A percentile compares a stretch with the other conserved stretches of the same genome.
Conservation (phyloP, 169 alveolate species). For the Plasmodium fragile region DNA sequence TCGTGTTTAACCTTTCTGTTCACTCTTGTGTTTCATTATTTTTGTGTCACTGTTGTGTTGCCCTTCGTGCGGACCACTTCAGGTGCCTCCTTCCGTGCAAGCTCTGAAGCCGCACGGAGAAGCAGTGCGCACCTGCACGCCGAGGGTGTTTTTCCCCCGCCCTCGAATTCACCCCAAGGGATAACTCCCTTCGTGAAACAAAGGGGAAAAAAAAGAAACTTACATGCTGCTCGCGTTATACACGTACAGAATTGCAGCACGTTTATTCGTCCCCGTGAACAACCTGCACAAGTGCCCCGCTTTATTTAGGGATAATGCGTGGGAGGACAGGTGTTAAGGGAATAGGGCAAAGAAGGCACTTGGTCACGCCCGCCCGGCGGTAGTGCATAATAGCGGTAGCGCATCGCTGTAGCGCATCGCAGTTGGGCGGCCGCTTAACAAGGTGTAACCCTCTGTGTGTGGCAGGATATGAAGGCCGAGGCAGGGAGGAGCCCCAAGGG, state of each 20-base stretch:
- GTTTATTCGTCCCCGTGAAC: not conserved
- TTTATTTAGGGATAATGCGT: not conserved
- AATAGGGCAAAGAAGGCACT: not conserved
- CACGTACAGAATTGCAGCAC: not conserved
- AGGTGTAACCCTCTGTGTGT: no score
- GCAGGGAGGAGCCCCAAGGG: not conserved
- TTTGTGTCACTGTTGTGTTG: not conserved
- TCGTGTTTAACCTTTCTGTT: not conserved
- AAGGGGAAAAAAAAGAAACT: not conserved
- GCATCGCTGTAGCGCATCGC: not conserved
- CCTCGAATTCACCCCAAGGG: not conserved
- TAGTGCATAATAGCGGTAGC: not conserved
- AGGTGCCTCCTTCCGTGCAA: no score
- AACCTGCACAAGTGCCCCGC: not conserved
- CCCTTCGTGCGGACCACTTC: not conserved
- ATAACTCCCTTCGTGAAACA: not conserved
- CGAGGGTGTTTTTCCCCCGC: not conserved
- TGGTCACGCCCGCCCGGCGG: not conserved
- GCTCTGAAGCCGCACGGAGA: no score
- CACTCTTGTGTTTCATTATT: not conserved
- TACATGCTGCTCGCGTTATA: not conserved
- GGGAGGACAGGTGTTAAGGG: not conserved
- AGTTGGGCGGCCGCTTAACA: no score
- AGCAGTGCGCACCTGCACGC: not conserved
- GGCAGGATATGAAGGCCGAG: slow-evolving; percentile 31